Conservation (phyloP, 441 rosid genomes). For the Geranium incanum region DNA sequence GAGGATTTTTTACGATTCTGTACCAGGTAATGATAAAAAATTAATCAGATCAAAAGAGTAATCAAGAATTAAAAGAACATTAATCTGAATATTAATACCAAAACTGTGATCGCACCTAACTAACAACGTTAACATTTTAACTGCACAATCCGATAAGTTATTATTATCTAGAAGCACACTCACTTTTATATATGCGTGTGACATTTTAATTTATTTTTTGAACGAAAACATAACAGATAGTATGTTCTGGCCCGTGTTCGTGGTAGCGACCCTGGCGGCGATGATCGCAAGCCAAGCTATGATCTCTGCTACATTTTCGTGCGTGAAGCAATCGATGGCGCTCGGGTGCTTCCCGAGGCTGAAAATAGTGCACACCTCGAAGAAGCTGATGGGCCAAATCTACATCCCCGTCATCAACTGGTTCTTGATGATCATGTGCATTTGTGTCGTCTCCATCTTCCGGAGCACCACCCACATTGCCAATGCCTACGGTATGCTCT, state of each 20-base stretch:
- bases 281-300: constrained; percentile 96
- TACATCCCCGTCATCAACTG: constrained; percentile 86
- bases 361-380: constrained; percentile 89
- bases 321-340: constrained; percentile 85
- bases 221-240: constrained; percentile 28
- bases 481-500: constrained; percentile 83
- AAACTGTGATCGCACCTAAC: no score
- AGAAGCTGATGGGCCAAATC: constrained; percentile 79
- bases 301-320: constrained; percentile 88
- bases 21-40: constrained; percentile 59
- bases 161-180: no score
- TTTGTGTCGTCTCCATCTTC: constrained; percentile 64
- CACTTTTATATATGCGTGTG: no score
- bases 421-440: constrained; percentile 79
- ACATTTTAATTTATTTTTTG: no score
- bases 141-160: no score
- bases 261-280: constrained; percentile 82
- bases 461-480: constrained; percentile 77
- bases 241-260: constrained; percentile 73
- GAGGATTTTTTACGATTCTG: constrained; percentile 71
- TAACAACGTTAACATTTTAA: no score
- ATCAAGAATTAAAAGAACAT: no score
- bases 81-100: no score
- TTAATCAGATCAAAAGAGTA: no score
- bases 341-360: constrained; percentile 87